Conservation (phyloP, 2,329 filamentous ascomycete genomes). For the Cercospora brassicicola region DNA sequence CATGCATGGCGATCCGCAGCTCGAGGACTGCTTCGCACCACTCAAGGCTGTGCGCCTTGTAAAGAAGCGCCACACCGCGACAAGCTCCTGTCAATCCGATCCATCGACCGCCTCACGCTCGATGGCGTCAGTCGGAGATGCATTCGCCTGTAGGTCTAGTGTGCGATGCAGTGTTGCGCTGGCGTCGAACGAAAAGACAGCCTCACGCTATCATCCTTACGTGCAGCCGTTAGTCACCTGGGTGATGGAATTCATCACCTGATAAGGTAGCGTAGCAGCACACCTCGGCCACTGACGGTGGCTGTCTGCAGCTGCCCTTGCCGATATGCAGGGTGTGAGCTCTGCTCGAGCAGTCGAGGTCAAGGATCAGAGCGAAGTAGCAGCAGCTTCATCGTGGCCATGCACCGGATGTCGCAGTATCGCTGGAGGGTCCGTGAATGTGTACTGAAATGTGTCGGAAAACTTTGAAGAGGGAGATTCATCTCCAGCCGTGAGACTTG, state of each 20-base stretch:
- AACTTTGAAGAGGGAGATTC: not conserved
- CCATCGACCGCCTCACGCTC: not conserved
- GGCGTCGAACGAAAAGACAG: not conserved
- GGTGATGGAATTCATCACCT: not conserved
- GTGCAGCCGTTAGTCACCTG: not conserved
- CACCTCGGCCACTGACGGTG: constrained; percentile 2
- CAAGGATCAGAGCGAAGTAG: not conserved
- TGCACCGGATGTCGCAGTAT: not conserved
- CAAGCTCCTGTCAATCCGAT: not conserved
- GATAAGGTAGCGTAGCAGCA: not conserved
- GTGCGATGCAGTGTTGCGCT: not conserved
- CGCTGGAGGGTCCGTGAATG: not conserved
- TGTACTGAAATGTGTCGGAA: not conserved
- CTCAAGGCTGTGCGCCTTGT: not conserved
- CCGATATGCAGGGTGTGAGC: not conserved
- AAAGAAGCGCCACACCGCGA: not conserved
- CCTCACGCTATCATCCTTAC: not conserved
- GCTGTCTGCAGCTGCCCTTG: constrained; percentile 2
- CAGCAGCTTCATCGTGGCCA: not conserved
- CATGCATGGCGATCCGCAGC: not conserved
- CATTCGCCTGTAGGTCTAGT: not conserved
- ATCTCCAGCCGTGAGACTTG: not conserved
- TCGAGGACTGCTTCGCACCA: not conserved
- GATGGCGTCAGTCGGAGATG: not conserved
- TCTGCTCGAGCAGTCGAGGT: not conserved